These are phyloP conservation scores for Lizonia empirigonia DNA, from an alignment of 2,329 filamentous ascomycete genomes.

Conservation along the genomic window DNA sequence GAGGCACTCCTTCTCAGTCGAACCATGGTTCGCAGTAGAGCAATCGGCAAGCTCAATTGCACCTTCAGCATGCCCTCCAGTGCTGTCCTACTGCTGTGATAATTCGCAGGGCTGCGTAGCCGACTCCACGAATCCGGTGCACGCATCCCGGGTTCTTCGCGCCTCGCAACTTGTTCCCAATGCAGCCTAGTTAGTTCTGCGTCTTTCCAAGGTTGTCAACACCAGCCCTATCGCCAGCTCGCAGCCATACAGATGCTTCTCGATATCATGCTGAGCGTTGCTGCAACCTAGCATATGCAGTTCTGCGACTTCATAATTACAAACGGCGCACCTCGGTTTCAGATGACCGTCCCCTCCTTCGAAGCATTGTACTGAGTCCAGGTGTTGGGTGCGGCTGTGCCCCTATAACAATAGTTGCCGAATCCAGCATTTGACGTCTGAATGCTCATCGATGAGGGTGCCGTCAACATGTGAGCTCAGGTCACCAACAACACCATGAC, in stretches of 20 bases:
- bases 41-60: not conserved
- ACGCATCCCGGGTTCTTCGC: conserved; percentile 14
- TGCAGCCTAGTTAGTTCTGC: conserved; percentile 5
- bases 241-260: conserved; percentile 22
- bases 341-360: conserved; percentile 6
- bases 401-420: not conserved
- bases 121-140: conserved; percentile 12
- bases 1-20: not conserved
- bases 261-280: conserved; percentile 11
- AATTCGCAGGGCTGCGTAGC: conserved; percentile 10
- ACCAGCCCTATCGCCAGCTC: conserved; percentile 23
- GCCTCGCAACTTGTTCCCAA: conserved; percentile 19
- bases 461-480: not conserved
- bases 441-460: not conserved
- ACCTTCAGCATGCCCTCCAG: not conserved
- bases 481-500: not conserved
- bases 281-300: conserved; percentile 4
- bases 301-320: not conserved
- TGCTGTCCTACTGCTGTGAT: conserved; percentile 5
- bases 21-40: not conserved
- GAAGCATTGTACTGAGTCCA: not conserved
- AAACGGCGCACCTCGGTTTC: conserved; percentile 18
- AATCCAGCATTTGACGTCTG: not conserved
- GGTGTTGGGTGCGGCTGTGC: not conserved
- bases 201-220: conserved; percentile 29